A percentile compares a stretch with the other conserved stretches of the same genome.
These are phyloP conservation scores for Xylaria longipes DNA, from an alignment of 495 filamentous ascomycete genomes.

Conservation along the genomic window DNA sequence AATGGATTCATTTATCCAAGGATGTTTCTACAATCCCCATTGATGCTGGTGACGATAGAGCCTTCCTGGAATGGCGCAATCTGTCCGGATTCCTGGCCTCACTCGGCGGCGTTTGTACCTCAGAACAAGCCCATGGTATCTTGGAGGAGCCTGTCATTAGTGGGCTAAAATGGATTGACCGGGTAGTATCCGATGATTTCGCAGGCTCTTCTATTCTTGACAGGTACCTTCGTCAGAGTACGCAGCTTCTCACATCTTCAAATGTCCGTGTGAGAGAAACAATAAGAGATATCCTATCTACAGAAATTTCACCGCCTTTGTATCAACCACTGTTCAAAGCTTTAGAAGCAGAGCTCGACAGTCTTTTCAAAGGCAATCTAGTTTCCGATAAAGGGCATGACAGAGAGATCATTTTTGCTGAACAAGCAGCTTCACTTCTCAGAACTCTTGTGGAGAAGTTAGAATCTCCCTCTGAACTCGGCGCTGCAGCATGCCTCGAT, in stretches of 20 bases:
- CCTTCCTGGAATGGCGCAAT: slow-evolving; percentile 69
- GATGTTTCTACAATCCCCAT: slow-evolving; percentile 58
- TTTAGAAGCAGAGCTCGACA: slow-evolving; percentile 65
- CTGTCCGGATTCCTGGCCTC: slow-evolving; percentile 70
- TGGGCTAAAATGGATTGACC: slow-evolving; percentile 68
- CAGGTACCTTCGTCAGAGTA: slow-evolving; percentile 64
- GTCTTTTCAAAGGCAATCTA: slow-evolving; percentile 59
- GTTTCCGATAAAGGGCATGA: slow-evolving; percentile 60
- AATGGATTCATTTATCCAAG: slow-evolving; percentile 65
- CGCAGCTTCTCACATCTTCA: slow-evolving; percentile 65
- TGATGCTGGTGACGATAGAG: slow-evolving; percentile 55
- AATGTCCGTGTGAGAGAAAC: slow-evolving; percentile 68
- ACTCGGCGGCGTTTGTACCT: slow-evolving; percentile 69
- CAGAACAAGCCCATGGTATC: slow-evolving; percentile 55
- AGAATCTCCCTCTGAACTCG: slow-evolving; percentile 63
- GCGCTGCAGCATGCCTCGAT: slow-evolving; percentile 63
- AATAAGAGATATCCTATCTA: slow-evolving; percentile 66
- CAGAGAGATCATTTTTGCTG: slow-evolving; percentile 65
- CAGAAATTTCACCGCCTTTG: slow-evolving; percentile 63
- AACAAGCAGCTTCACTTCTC: slow-evolving; percentile 66
- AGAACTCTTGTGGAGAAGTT: slow-evolving; percentile 67
- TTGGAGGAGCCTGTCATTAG: slow-evolving; percentile 62
- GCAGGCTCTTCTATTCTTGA: slow-evolving; percentile 64
- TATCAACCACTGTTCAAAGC: slow-evolving; percentile 66
- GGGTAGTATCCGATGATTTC: slow-evolving; percentile 61